phyloP scores from a whole-genome alignment of 2,329 filamentous ascomycete species.

The Aspergillus niger region DNA sequence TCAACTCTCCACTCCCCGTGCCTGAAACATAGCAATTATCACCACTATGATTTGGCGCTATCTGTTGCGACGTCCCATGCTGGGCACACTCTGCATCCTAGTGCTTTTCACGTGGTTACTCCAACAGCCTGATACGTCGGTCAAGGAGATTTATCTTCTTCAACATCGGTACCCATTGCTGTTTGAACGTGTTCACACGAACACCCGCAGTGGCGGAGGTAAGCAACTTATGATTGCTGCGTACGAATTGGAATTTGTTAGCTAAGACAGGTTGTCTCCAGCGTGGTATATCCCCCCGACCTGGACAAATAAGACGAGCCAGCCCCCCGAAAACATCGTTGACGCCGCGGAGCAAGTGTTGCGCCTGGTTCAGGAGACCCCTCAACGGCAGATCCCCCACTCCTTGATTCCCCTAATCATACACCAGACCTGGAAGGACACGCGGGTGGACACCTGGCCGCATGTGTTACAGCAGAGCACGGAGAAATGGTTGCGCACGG shows the following conservation, averaged over 20 bases:
- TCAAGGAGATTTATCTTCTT: background rate
- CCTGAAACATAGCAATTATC: no score
- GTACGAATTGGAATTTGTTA: no score
- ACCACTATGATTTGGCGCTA: background rate
- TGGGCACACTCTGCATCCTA: background rate
- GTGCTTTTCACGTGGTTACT: background rate
- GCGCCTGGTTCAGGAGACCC: constrained; percentile 15
- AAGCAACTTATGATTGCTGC: background rate
- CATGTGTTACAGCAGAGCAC: constrained; percentile 25
- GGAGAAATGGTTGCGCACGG: constrained; percentile 32
- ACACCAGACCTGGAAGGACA: constrained; percentile 38
- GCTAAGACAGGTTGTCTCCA: background rate
- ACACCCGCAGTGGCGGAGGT: background rate
- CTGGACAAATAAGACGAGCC: background rate
- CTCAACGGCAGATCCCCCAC: constrained; percentile 21
- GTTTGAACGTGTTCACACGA: background rate
- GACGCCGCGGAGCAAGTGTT: constrained; percentile 31
- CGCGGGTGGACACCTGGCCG: constrained; percentile 29
- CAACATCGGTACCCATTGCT: background rate
- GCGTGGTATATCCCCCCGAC: constrained; percentile 17
- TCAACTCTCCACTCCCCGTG: background rate
- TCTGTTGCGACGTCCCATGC: background rate
- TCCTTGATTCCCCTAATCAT: constrained; percentile 34
- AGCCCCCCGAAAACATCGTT: constrained; percentile 23
- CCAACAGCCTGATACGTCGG: background rate